Percentiles rank a stretch among this genome's conserved stretches.
Evolutionary conservation across 148 eudicot genomes (phyloP).

Genomic region (Arctostaphylos glauca): DNA sequence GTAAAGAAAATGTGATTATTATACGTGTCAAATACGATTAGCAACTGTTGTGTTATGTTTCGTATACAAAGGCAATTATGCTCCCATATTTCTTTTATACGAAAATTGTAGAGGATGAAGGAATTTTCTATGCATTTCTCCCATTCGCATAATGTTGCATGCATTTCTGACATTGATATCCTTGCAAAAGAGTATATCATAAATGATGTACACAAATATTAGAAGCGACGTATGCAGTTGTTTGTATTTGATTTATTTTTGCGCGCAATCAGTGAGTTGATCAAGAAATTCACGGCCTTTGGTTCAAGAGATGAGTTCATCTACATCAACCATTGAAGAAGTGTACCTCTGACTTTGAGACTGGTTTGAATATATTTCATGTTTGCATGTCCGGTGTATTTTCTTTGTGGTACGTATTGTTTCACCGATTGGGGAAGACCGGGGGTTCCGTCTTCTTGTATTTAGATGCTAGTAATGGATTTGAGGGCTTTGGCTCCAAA

Average conservation of each 20-base stretch:
- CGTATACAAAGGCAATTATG: background rate
- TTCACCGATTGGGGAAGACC: background rate
- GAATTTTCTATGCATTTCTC: background rate
- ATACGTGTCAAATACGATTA: background rate
- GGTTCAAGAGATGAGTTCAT: slow-evolving; percentile 6
- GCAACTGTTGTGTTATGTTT: background rate
- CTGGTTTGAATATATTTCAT: background rate
- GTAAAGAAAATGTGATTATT: background rate
- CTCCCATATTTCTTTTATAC: background rate
- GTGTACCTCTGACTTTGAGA: background rate
- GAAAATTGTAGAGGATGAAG: slow-evolving; percentile 7
- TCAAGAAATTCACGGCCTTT: background rate
- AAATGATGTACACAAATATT: background rate
- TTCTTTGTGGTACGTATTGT: background rate
- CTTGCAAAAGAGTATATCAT: background rate
- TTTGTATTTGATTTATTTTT: background rate
- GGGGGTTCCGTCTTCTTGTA: background rate
- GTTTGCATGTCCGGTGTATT: background rate
- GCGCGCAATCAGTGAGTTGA: background rate
- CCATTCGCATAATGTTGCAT: background rate
- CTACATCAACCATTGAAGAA: background rate
- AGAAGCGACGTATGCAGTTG: background rate
- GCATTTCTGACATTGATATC: background rate
- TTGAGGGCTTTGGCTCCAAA: background rate
- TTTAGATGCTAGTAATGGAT: background rate